These are phyloP conservation scores for Carex sylvatica DNA, from an alignment of 202 grass and related monocot genomes.

Conservation along the genomic window DNA sequence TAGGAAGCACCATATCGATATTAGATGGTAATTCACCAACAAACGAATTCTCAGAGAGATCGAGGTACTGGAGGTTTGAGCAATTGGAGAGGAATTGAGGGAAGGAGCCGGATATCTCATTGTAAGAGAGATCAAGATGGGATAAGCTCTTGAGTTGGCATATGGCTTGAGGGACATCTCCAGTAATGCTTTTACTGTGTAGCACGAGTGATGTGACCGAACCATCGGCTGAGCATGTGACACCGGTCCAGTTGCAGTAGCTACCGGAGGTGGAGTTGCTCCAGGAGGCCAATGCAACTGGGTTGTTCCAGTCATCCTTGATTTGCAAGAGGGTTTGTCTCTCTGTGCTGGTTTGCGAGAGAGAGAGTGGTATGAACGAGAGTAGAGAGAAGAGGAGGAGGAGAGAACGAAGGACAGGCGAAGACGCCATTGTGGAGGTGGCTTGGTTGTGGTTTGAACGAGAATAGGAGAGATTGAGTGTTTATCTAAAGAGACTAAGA, in stretches of 20 bases:
- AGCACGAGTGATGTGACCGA: conserved; percentile 40
- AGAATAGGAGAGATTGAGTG: background rate
- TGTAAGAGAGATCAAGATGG: conserved; percentile 39
- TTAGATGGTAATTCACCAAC: conserved; percentile 31
- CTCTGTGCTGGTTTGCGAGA: conserved; percentile 34
- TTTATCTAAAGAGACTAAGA: background rate
- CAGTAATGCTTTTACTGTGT: background rate
- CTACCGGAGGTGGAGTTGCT: background rate
- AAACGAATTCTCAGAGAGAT: conserved; percentile 46
- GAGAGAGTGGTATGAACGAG: conserved; percentile 18
- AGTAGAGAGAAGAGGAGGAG: conserved; percentile 24
- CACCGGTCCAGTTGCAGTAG: conserved; percentile 46
- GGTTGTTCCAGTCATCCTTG: conserved; percentile 44
- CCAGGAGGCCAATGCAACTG: conserved; percentile 42
- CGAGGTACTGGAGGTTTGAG: conserved; percentile 26
- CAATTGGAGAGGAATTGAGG: conserved; percentile 45
- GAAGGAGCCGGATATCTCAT: conserved; percentile 29
- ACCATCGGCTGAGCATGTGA: conserved; percentile 37
- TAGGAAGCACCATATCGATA: conserved; percentile 21
- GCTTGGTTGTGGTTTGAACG: background rate
- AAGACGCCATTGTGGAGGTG: conserved; percentile 20
- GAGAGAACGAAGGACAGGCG: background rate
- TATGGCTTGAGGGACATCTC: conserved; percentile 36
- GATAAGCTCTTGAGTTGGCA: conserved; percentile 39
- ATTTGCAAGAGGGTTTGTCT: conserved; percentile 34